phyloP scores from a whole-genome alignment of 2,329 filamentous ascomycete species.

The Remersonia thermophila region DNA sequence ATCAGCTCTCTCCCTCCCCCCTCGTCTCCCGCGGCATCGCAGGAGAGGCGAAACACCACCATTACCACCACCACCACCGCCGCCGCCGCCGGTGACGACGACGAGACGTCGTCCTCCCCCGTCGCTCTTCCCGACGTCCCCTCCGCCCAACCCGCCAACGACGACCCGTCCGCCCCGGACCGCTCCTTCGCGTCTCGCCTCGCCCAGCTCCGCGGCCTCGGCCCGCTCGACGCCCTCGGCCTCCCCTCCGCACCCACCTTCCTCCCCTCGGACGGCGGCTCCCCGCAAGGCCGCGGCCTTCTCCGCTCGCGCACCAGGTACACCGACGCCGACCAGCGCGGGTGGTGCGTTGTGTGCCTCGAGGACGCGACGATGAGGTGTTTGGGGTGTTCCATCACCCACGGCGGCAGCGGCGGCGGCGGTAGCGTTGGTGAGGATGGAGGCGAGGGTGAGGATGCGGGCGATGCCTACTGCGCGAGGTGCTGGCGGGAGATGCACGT shows the following conservation, averaged over 20 bases:
- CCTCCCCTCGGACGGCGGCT: slow-evolving; percentile 28
- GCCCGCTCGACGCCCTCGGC: slow-evolving; percentile 24
- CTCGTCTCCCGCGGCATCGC: not conserved
- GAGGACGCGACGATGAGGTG: slow-evolving; percentile 66
- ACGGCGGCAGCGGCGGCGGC: too few species aligned
- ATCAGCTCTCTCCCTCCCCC: slow-evolving; percentile 11
- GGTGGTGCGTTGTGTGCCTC: slow-evolving; percentile 73
- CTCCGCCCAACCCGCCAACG: not conserved
- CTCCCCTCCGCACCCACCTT: slow-evolving; percentile 40
- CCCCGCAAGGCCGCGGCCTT: slow-evolving; percentile 24
- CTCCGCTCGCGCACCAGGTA: slow-evolving; percentile 29
- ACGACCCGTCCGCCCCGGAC: not conserved
- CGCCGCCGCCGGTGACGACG: too few species aligned
- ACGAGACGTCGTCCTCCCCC: too few species aligned
- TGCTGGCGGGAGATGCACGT: slow-evolving; percentile 78
- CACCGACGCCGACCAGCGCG: slow-evolving; percentile 59
- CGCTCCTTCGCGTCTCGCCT: slow-evolving; percentile 35
- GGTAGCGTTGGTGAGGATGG: too few species aligned
- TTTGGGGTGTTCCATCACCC: slow-evolving; percentile 47
- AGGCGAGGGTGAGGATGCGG: too few species aligned
- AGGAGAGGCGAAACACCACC: not conserved
- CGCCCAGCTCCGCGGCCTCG: slow-evolving; percentile 34
- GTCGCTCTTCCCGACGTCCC: too few species aligned
- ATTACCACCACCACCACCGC: too few species aligned
- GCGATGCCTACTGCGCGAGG: slow-evolving; percentile 58